Evolutionary conservation across 2,329 filamentous ascomycete genomes (phyloP).

Genomic region (Diaporthe batatas): DNA sequence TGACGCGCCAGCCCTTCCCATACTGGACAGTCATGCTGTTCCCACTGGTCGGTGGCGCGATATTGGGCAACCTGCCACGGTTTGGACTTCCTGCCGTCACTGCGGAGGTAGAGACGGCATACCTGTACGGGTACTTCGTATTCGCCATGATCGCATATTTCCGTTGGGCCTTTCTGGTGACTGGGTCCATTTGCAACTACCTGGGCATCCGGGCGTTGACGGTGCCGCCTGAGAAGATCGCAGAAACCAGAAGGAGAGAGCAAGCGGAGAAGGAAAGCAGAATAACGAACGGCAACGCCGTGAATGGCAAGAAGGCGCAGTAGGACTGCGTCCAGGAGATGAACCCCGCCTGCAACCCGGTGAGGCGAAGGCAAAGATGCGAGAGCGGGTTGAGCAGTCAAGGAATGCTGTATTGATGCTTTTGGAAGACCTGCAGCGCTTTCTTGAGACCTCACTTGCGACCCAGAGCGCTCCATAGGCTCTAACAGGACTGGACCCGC

Average conservation of each 20-base stretch:
- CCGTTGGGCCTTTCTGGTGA: slow-evolving; percentile 91
- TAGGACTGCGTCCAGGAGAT: slow-evolving; percentile 32
- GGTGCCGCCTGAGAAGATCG: slow-evolving; percentile 76
- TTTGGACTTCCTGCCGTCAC: slow-evolving; percentile 78
- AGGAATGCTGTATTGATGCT: not conserved
- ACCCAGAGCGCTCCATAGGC: not conserved
- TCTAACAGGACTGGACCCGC: not conserved
- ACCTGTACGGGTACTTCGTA: slow-evolving; percentile 86
- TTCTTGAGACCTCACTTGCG: not conserved
- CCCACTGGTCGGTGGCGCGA: slow-evolving; percentile 86
- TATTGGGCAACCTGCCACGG: slow-evolving; percentile 85
- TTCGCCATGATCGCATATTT: slow-evolving; percentile 91
- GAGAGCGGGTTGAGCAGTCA: not conserved
- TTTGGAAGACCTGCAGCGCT: not conserved
- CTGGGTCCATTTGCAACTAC: slow-evolving; percentile 91
- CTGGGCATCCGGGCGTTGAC: slow-evolving; percentile 95
- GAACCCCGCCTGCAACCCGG: not conserved
- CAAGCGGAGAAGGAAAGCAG: slow-evolving; percentile 46
- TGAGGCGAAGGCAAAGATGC: not conserved
- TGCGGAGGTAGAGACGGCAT: slow-evolving; percentile 78
- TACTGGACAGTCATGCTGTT: slow-evolving; percentile 95
- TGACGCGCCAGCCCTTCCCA: slow-evolving; percentile 93
- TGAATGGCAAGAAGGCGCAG: slow-evolving; percentile 49
- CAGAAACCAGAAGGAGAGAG: slow-evolving; percentile 62
- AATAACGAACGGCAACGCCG: slow-evolving; percentile 45